phyloP scores from a whole-genome alignment of 345 rosid genomes.

The Garcia nutans region DNA sequence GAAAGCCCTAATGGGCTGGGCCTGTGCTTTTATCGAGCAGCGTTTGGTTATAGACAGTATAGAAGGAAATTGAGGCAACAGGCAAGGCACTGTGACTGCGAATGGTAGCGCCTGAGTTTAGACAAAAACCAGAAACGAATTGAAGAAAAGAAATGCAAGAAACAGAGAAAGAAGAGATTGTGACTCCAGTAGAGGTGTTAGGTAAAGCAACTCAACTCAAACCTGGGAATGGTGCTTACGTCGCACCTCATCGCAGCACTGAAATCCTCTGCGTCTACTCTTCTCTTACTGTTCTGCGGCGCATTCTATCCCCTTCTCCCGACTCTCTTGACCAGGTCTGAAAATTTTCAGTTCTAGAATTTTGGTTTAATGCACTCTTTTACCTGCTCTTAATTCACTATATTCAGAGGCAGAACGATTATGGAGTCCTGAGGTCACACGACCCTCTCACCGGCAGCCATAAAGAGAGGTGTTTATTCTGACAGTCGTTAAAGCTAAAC shows the following conservation, averaged over 20 bases:
- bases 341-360: neutral
- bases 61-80: no score
- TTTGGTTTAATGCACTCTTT: neutral
- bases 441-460: no score
- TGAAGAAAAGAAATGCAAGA: conserved; percentile 19
- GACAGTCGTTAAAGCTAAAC: no score
- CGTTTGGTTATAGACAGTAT: no score
- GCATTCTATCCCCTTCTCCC: conserved; percentile 42
- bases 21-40: no score
- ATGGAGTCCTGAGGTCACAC: no score
- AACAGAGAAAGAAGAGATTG: conserved; percentile 38
- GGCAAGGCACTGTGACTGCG: no score
- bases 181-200: conserved; percentile 80
- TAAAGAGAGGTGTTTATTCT: no score
- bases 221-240: conserved; percentile 82
- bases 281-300: conserved; percentile 69
- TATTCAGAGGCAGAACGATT: no score
- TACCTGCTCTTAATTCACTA: neutral
- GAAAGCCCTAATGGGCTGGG: no score
- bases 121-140: no score
- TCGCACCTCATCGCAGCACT: conserved; percentile 48
- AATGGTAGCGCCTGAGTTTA: neutral
- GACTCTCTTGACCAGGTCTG: conserved; percentile 81
- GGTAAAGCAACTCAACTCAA: conserved; percentile 59
- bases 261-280: conserved; percentile 53